Conservation (phyloP, 768 basidiomycete species). For the Lanmaoa rubissima region DNA sequence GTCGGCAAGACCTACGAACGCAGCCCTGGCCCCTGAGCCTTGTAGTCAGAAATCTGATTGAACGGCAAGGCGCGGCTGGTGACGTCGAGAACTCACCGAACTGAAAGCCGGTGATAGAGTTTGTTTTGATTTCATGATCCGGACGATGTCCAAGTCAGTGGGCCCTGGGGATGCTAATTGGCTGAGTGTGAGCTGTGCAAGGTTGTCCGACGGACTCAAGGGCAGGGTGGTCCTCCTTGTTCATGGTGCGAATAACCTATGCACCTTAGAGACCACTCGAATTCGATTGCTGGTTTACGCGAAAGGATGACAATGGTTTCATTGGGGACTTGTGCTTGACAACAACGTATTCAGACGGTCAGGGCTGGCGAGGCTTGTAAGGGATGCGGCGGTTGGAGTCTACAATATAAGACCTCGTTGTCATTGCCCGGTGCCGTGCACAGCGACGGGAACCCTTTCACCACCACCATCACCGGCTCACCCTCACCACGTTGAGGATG, state of each 20-base stretch:
- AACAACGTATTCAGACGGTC: not conserved
- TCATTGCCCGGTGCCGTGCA: not conserved
- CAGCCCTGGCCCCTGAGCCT: no score
- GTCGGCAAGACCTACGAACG: no score
- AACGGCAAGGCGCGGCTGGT: not conserved
- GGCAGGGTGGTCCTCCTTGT: no score
- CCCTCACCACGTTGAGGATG: conserved; percentile 38
- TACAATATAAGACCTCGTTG: not conserved
- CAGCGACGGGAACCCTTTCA: not conserved
- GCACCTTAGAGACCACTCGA: no score
- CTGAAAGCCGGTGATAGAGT: not conserved
- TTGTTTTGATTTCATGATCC: not conserved
- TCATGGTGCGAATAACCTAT: no score
- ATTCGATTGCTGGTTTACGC: no score
- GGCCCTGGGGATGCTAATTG: no score
- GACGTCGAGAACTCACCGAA: not conserved
- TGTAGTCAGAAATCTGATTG: not conserved
- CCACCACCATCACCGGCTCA: not conserved
- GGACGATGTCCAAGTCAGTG: no score
- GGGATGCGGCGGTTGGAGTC: not conserved
- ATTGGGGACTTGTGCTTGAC: no score
- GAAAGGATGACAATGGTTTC: no score
- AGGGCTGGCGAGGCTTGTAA: not conserved
- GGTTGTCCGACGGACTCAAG: no score
- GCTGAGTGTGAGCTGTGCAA: no score